Evolutionary conservation across 2,329 filamentous ascomycete genomes (phyloP).

Genomic region (Monosporascus ibericus): DNA sequence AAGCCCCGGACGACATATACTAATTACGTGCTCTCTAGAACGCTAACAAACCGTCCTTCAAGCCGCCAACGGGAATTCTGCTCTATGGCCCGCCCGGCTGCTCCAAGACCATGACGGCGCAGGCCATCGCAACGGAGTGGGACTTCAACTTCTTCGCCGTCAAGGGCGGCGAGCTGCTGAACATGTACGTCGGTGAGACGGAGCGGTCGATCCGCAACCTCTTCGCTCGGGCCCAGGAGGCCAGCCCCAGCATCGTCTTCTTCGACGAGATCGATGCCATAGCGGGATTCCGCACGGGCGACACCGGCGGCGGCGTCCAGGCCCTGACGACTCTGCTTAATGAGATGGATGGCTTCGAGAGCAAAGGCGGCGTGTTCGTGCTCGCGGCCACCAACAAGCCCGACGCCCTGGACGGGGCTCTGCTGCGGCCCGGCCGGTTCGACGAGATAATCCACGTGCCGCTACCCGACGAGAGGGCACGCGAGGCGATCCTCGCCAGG

Average conservation of each 20-base stretch:
- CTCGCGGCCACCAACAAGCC: slow-evolving; percentile 90
- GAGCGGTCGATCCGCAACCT: slow-evolving; percentile 80
- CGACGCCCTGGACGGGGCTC: slow-evolving; percentile 75
- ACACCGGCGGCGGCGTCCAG: slow-evolving; percentile 57
- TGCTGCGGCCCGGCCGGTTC: slow-evolving; percentile 80
- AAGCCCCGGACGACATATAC: neutral
- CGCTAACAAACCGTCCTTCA: slow-evolving; percentile 32
- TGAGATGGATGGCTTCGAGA: slow-evolving; percentile 93
- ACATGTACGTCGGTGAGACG: slow-evolving; percentile 95
- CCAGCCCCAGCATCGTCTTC: slow-evolving; percentile 88
- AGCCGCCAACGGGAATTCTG: slow-evolving; percentile 73
- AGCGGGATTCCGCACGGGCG: slow-evolving; percentile 46
- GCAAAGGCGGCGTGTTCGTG: slow-evolving; percentile 75
- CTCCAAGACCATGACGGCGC: slow-evolving; percentile 88
- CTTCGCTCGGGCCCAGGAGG: slow-evolving; percentile 79
- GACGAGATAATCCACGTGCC: slow-evolving; percentile 82
- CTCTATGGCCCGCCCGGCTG: slow-evolving; percentile 91
- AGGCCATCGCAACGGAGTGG: slow-evolving; percentile 85
- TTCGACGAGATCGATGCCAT: slow-evolving; percentile 96
- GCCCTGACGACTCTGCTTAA: slow-evolving; percentile 85
- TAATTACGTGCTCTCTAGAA: slow-evolving; percentile 23
- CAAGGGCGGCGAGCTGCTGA: slow-evolving; percentile 87
- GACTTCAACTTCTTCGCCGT: slow-evolving; percentile 91
- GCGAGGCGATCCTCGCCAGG: slow-evolving; percentile 69
- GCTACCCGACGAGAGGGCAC: slow-evolving; percentile 66